Percentiles rank a stretch among this genome's conserved stretches.
Conservation (phyloP, 495 filamentous ascomycete species). For the Penicillium soppii region DNA sequence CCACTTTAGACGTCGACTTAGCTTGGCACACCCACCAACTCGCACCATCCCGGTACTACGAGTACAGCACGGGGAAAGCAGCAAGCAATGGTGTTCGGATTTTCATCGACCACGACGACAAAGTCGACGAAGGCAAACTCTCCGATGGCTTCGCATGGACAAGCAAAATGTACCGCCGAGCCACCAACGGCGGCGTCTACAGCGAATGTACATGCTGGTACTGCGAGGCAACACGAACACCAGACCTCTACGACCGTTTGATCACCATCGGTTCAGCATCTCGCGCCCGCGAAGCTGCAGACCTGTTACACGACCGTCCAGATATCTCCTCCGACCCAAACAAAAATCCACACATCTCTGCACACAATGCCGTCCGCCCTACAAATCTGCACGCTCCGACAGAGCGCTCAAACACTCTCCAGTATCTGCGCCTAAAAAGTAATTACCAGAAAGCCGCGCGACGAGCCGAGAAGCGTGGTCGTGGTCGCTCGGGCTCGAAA, state of each 20-base stretch:
- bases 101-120: conserved; percentile 85
- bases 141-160: conserved; percentile 72
- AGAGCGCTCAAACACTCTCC: conserved; percentile 5
- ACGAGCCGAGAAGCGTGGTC: conserved; percentile 60
- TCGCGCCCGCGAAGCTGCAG: conserved; percentile 37
- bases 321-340: conserved; percentile 56
- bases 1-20: conserved; percentile 81
- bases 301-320: conserved; percentile 51
- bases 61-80: conserved; percentile 35
- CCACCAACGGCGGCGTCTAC: conserved; percentile 60
- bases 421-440: conserved; percentile 33
- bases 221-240: conserved; percentile 73
- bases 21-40: conserved; percentile 72
- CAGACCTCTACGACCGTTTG: conserved; percentile 49
- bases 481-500: conserved; percentile 20
- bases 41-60: conserved; percentile 59
- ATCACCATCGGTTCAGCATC: conserved; percentile 27
- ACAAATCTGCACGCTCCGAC: conserved; percentile 8
- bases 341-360: conserved; percentile 68
- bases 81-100: not conserved
- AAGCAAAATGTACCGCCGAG: conserved; percentile 63
- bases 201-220: conserved; percentile 87
- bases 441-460: conserved; percentile 62
- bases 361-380: conserved; percentile 60
- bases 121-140: conserved; percentile 66